A percentile compares a stretch with the other conserved stretches of the same genome.
phyloP scores from a whole-genome alignment of 768 basidiomycete species.

The Tulasnella sp. region DNA sequence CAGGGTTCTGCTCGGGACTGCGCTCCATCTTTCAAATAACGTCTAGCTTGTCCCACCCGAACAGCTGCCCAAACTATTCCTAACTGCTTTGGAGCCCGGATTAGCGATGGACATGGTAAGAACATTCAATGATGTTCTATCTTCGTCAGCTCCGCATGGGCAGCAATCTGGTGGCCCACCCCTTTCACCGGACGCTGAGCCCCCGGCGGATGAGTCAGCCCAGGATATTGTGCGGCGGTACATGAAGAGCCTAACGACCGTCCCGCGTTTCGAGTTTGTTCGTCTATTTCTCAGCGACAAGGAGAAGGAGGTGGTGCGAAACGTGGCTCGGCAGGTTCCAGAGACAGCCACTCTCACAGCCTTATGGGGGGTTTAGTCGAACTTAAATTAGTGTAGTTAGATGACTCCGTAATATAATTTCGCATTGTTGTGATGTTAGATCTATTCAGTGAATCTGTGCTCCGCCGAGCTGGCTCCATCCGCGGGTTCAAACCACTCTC shows the following conservation, averaged over 20 bases:
- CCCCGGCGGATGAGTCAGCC: not conserved
- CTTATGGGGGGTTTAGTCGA: not conserved
- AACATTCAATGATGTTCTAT: constrained; percentile 41
- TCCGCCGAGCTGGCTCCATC: not conserved
- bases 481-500: not conserved
- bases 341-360: not conserved
- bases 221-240: not conserved
- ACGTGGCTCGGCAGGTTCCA: not conserved
- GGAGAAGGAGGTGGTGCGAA: constrained; percentile 44
- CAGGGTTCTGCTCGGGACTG: not conserved
- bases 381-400: not conserved
- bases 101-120: constrained; percentile 57
- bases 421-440: not conserved
- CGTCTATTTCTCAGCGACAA: constrained; percentile 55
- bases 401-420: not conserved
- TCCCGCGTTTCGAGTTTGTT: constrained; percentile 63
- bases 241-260: constrained; percentile 32
- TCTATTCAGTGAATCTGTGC: not conserved
- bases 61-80: constrained; percentile 59
- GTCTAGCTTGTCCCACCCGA: constrained; percentile 54
- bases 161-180: not conserved
- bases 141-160: not conserved
- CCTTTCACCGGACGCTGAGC: not conserved
- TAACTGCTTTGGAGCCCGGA: constrained; percentile 64
- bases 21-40: not conserved